A percentile compares a stretch with the other conserved stretches of the same genome.
Conservation (phyloP, 768 basidiomycete genomes). For the Leccinum disarticulatum region DNA sequence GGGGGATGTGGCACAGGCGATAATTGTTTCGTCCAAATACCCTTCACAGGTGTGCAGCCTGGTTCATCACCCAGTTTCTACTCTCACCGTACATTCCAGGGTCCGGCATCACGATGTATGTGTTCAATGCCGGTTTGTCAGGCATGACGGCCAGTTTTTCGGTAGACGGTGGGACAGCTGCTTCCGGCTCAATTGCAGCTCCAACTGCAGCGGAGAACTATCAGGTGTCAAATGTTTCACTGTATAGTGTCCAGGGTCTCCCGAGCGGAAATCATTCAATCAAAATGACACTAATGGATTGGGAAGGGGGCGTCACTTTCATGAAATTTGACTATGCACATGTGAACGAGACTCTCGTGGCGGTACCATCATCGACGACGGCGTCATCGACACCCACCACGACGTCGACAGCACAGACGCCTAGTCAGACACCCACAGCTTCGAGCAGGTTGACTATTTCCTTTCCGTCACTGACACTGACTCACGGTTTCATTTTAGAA, state of each 20-base stretch:
- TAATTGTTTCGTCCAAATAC: conserved; percentile 20
- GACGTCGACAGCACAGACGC: conserved; percentile 1
- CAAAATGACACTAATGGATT: conserved; percentile 25
- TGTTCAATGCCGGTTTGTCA: conserved; percentile 18
- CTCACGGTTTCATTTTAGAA: too few species aligned
- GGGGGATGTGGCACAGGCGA: conserved; percentile 17
- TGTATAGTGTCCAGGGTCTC: conserved; percentile 21
- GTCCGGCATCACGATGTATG: conserved; percentile 29
- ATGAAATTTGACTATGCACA: conserved; percentile 31
- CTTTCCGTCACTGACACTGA: too few species aligned
- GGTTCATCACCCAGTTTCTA: not conserved
- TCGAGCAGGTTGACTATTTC: too few species aligned
- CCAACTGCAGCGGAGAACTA: conserved; percentile 15
- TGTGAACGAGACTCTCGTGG: conserved; percentile 24
- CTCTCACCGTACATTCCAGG: conserved; percentile 10
- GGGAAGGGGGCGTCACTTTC: conserved; percentile 13
- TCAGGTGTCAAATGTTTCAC: conserved; percentile 22
- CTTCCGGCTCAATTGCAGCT: not conserved
- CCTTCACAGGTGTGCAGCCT: conserved; percentile 18
- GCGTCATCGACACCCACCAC: conserved; percentile 2
- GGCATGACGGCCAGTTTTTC: conserved; percentile 26
- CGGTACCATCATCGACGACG: not conserved
- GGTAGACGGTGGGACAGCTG: conserved; percentile 13
- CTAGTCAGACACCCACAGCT: not conserved
- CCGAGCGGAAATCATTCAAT: conserved; percentile 18